Conservation (phyloP, 2,329 filamentous ascomycete genomes). For the Plenodomus biglobosus region DNA sequence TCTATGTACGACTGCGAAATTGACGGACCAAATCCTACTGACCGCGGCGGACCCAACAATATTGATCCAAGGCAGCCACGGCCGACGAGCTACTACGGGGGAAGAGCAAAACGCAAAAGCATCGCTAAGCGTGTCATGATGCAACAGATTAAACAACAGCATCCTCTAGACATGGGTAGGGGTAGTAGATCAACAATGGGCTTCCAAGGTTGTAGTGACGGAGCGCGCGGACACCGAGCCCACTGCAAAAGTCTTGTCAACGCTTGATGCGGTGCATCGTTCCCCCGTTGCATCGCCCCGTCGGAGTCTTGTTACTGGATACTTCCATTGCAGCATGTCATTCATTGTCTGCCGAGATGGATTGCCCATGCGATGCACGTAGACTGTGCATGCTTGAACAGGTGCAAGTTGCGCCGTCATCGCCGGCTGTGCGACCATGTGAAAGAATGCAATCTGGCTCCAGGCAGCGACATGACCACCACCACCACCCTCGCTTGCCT, state of each 20-base stretch:
- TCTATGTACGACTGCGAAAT: background rate
- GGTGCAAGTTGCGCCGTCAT: conserved; percentile 6
- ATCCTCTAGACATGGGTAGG: no score
- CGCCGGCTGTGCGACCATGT: background rate
- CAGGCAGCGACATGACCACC: conserved; percentile 15
- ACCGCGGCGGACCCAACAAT: background rate
- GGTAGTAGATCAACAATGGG: no score
- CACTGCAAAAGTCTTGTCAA: conserved; percentile 1
- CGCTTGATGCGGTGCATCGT: background rate
- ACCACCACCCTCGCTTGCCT: conserved; percentile 1
- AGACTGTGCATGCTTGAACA: background rate
- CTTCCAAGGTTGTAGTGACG: background rate
- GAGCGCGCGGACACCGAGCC: conserved; percentile 3
- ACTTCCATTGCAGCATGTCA: background rate
- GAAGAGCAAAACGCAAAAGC: no score
- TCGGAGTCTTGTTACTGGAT: background rate
- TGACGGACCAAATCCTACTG: background rate
- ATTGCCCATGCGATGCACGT: conserved; percentile 3
- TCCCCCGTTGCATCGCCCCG: background rate
- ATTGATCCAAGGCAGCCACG: no score
- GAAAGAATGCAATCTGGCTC: conserved; percentile 3
- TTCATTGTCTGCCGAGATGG: background rate
- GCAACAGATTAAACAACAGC: background rate
- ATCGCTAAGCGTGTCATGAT: background rate
- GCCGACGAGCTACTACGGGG: no score